A percentile compares a stretch with the other conserved stretches of the same genome.
phyloP scores from a whole-genome alignment of 768 basidiomycete genomes.

The Pisolithus microcarpus region DNA sequence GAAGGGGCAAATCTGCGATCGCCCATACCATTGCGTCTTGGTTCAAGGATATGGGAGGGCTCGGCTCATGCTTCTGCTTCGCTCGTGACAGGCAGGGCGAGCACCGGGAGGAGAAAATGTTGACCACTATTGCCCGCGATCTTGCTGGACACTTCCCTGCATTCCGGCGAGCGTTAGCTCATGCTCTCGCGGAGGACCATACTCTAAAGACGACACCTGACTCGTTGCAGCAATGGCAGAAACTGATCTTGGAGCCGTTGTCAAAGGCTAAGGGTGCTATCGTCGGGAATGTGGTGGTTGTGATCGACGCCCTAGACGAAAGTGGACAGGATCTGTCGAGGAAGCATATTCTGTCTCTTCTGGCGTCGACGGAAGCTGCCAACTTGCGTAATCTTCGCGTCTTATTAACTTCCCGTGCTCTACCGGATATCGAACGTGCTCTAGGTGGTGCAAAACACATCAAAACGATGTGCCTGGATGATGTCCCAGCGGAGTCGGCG shows the following conservation, averaged over 20 bases:
- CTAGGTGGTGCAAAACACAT: not conserved
- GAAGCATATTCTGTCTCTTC: not conserved
- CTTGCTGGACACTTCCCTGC: not conserved
- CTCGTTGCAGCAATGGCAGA: not conserved
- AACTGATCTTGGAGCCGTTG: not conserved
- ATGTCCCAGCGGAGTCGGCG: not conserved
- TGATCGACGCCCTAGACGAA: not conserved
- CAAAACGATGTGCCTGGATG: not conserved
- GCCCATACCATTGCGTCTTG: not conserved
- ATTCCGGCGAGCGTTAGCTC: not conserved
- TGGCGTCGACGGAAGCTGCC: not conserved
- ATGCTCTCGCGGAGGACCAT: not conserved
- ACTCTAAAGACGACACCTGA: not conserved
- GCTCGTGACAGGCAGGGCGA: not conserved
- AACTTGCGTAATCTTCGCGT: not conserved
- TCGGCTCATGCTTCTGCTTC: not conserved
- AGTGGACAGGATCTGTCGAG: not conserved
- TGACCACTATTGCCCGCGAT: not conserved
- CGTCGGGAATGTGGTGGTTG: not conserved
- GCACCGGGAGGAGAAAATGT: not conserved
- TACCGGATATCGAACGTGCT: not conserved
- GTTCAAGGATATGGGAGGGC: not conserved
- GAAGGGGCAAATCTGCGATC: not conserved
- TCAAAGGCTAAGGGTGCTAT: not conserved
- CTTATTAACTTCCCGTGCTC: not conserved